Evolutionary conservation across 768 basidiomycete genomes (phyloP).

Genomic region (Pisolithus microcarpus): DNA sequence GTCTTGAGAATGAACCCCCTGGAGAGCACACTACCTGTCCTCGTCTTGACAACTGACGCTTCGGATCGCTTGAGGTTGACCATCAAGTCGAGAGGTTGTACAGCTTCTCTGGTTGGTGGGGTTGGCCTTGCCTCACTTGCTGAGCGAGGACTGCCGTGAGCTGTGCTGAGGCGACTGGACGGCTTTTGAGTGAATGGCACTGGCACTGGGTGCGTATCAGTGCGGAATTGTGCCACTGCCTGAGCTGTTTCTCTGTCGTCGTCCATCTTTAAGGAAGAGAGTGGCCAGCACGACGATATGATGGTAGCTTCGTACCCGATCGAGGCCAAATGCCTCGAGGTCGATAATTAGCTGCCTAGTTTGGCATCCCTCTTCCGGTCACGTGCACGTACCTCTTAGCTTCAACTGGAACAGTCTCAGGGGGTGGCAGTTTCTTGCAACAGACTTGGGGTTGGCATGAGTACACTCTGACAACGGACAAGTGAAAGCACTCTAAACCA

Average conservation of each 20-base stretch:
- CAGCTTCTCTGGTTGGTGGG: constrained; percentile 4
- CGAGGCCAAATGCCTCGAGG: background rate
- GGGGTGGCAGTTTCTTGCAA: too few relatives aligned
- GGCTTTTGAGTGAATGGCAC: constrained; percentile 8
- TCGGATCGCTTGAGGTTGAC: constrained; percentile 57
- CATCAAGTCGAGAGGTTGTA: constrained; percentile 51
- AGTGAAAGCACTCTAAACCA: too few relatives aligned
- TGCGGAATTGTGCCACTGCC: background rate
- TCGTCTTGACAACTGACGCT: constrained; percentile 72
- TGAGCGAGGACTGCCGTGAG: constrained; percentile 4
- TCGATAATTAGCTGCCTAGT: background rate
- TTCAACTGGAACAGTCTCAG: too few relatives aligned
- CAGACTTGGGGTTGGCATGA: too few relatives aligned
- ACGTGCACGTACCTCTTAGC: too few relatives aligned
- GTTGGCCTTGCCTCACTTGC: background rate
- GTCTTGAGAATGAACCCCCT: constrained; percentile 93
- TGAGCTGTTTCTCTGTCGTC: background rate
- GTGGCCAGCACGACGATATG: background rate
- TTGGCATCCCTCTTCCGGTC: background rate
- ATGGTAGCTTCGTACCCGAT: background rate
- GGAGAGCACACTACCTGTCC: constrained; percentile 76
- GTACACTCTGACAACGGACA: too few relatives aligned
- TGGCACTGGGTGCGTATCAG: constrained; percentile 7
- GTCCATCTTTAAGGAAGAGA: background rate
- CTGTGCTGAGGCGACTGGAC: background rate